phyloP scores from a whole-genome alignment of 2,329 filamentous ascomycete species.

The Aspergillus sclerotialis region DNA sequence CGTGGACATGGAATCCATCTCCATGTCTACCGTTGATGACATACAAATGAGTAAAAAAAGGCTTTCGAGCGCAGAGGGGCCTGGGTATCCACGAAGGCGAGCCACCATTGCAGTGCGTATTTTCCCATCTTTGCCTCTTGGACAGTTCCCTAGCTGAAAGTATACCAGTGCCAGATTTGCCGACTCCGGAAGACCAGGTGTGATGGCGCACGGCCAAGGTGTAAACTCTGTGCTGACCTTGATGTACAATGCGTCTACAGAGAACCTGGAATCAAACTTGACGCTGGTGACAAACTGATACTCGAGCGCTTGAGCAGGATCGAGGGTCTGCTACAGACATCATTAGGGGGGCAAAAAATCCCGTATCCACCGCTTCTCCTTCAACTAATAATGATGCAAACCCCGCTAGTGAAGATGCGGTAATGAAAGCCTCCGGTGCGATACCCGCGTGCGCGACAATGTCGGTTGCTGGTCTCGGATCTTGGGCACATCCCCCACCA shows the following conservation, averaged over 20 bases:
- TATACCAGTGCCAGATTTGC: conserved; percentile 66
- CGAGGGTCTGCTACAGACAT: conserved; percentile 70
- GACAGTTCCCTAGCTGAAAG: conserved; percentile 3
- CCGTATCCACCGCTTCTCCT: conserved; percentile 55
- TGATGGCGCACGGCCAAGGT: conserved; percentile 73
- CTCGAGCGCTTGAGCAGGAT: conserved; percentile 71
- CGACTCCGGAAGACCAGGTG: conserved; percentile 73
- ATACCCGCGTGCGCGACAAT: conserved; percentile 27
- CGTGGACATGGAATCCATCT: conserved; percentile 5
- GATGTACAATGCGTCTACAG: conserved; percentile 78
- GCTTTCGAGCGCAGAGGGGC: conserved; percentile 20
- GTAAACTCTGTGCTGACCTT: conserved; percentile 74
- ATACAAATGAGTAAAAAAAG: conserved; percentile 18
- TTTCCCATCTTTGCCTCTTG: conserved; percentile 2
- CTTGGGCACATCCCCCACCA: conserved; percentile 55
- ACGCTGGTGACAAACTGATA: conserved; percentile 80
- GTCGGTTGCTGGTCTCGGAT: conserved; percentile 61
- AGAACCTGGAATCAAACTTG: conserved; percentile 79
- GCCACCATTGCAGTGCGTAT: conserved; percentile 27
- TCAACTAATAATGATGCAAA: conserved; percentile 58
- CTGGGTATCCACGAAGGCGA: conserved; percentile 26
- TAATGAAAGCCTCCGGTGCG: conserved; percentile 28
- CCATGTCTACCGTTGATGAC: conserved; percentile 7
- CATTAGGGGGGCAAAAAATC: conserved; percentile 38
- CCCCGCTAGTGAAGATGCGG: conserved; percentile 50